Base-by-base conservation (phyloP, 1,284 basidiomycete species). In the Porodaedalea pini region DNA sequence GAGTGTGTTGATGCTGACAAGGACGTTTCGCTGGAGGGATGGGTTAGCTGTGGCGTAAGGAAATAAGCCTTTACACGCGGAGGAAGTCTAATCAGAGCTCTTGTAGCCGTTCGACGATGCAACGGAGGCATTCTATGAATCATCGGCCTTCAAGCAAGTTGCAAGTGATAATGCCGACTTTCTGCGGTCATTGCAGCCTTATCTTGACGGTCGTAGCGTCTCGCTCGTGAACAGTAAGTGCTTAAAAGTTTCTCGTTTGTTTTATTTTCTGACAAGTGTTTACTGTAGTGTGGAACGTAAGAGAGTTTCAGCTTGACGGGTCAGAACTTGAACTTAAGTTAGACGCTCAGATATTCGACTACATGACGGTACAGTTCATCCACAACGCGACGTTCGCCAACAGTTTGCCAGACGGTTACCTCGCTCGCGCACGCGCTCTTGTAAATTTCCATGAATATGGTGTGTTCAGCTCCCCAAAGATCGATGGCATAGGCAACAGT, bases 401-500 rank as follows among this genome's bases (percentile, higher is more conserved):
- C 0, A 60, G 58, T 0, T 67, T 73, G 29, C 70, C 72, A 1
- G 59, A 69, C 19, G 71, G 70, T 3, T 68, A 71, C 41, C 62
- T 72, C 48, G 60, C 64, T 19, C 77, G 75, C 63, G 75, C 74
- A 2, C 73, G 74, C 19, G 66, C 68, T 34, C 75, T 78, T 45
- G 79, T 80, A 3, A 71, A 81, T 65, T 79, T 76, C 61, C 78
- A 81, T 62, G 78, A 83, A 60, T 67, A 72, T 60, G 71, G 68
- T 34, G 69, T 79, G 15, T 83, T 82, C 63, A 76, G 75, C 7
- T 74, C 75, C 52, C 39, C 65, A 0, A 61, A 67, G 27, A 60
- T 66, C 0, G 62, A 64, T 17, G 75, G 73, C 17, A 68, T 82
- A 31, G 78, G 78, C 21, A 78, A 82, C 64, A 73, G 71, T 75